Conservation (phyloP, 1,139 yeast genomes). For the Protomyces lactucae-debilis region DNA sequence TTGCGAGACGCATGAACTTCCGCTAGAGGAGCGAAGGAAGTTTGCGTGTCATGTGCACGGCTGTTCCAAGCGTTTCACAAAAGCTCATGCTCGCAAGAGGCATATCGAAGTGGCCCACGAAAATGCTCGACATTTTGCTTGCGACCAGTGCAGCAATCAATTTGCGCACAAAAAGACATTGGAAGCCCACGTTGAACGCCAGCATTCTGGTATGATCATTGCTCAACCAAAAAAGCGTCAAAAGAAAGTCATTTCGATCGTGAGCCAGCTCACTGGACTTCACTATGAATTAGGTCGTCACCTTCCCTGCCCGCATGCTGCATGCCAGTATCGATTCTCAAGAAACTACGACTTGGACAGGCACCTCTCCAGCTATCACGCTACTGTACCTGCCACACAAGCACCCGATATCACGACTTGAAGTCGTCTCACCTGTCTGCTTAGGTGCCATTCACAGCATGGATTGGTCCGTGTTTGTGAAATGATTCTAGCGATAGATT, state of each 20-base stretch:
- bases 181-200: slow-evolving; percentile 30
- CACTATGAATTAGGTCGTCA: slow-evolving; percentile 38
- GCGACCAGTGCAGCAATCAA: slow-evolving; percentile 31
- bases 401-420: not conserved
- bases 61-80: slow-evolving; percentile 43
- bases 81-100: slow-evolving; percentile 25
- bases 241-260: slow-evolving; percentile 32
- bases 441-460: no score
- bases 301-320: slow-evolving; percentile 39
- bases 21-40: slow-evolving; percentile 52
- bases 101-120: slow-evolving; percentile 34
- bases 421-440: no score
- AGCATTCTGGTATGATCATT: slow-evolving; percentile 9
- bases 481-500: not conserved
- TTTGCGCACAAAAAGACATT: slow-evolving; percentile 34
- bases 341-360: slow-evolving; percentile 44
- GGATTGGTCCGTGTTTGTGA: no score
- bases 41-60: slow-evolving; percentile 46
- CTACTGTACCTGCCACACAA: not conserved
- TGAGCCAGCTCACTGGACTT: slow-evolving; percentile 42
- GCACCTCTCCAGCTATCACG: slow-evolving; percentile 37
- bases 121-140: slow-evolving; percentile 31
- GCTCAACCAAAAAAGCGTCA: slow-evolving; percentile 14
- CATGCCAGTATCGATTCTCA: slow-evolving; percentile 41
- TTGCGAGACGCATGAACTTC: slow-evolving; percentile 54